Conservation (phyloP, 2,329 filamentous ascomycete species). For the Venturia asperata region DNA sequence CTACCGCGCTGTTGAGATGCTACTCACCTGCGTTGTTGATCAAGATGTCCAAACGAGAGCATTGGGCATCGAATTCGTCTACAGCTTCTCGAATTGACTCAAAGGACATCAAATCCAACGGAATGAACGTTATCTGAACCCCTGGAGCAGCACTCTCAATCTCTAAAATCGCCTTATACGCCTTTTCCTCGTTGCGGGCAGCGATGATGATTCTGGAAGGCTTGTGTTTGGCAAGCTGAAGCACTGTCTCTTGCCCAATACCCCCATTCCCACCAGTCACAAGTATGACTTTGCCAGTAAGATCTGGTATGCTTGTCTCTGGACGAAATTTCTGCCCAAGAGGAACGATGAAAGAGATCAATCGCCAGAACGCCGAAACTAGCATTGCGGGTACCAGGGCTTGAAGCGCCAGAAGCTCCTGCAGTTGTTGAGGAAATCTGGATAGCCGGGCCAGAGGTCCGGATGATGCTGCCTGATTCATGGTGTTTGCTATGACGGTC, state of each 20-base stretch:
- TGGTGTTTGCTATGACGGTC: neutral
- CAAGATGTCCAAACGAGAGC: slow-evolving; percentile 19
- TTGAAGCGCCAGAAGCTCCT: neutral
- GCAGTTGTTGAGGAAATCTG: neutral
- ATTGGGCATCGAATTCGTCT: neutral
- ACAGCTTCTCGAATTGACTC: slow-evolving; percentile 19
- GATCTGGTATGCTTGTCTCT: slow-evolving; percentile 34
- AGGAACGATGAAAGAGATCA: neutral
- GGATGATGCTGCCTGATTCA: neutral
- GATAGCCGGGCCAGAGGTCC: neutral
- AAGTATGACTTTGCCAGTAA: slow-evolving; percentile 37
- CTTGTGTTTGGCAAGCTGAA: slow-evolving; percentile 38
- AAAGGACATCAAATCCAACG: slow-evolving; percentile 19
- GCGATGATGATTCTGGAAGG: slow-evolving; percentile 43
- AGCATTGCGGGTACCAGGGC: neutral
- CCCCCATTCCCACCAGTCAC: slow-evolving; percentile 44
- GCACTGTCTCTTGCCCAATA: slow-evolving; percentile 41
- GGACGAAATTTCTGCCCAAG: slow-evolving; percentile 26
- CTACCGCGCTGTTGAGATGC: no score
- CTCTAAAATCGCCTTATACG: slow-evolving; percentile 27
- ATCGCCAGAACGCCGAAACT: neutral
- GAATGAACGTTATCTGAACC: slow-evolving; percentile 8
- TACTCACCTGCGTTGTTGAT: slow-evolving; percentile 20
- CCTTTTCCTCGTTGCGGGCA: slow-evolving; percentile 38
- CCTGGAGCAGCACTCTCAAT: slow-evolving; percentile 12